phyloP scores from a whole-genome alignment of 179 eudicot species.

The Beta corolliflora region DNA sequence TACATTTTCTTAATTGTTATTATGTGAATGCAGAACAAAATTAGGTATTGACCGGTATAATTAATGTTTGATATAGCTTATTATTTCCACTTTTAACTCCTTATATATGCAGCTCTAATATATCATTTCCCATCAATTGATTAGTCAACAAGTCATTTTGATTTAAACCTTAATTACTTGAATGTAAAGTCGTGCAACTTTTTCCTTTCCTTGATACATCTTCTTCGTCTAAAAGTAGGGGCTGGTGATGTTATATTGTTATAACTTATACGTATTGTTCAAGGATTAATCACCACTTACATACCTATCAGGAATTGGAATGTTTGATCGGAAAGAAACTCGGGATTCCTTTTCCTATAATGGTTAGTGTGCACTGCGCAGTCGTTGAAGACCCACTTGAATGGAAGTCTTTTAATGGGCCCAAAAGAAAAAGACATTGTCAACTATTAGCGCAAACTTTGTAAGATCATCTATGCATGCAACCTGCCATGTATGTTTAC shows the following conservation, averaged over 20 bases:
- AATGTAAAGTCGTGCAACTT: neutral
- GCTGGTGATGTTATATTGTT: neutral
- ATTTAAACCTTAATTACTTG: neutral
- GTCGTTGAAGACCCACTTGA: conserved; percentile 31
- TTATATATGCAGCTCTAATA: too few species aligned
- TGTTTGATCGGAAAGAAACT: conserved; percentile 28
- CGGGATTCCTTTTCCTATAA: neutral
- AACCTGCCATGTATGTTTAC: conserved; percentile 39
- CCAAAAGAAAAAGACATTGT: conserved; percentile 18
- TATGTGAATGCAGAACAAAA: too few species aligned
- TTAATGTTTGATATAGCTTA: too few species aligned
- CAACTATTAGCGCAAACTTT: conserved; percentile 18
- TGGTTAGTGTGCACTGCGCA: conserved; percentile 3
- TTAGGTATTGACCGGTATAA: too few species aligned
- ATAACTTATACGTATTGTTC: neutral
- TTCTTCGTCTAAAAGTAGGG: neutral
- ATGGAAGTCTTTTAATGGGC: conserved; percentile 14
- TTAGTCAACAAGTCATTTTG: neutral
- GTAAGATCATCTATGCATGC: conserved; percentile 19
- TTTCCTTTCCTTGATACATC: neutral
- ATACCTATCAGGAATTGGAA: conserved; percentile 13
- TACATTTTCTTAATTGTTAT: too few species aligned
- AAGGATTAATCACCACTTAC: neutral
- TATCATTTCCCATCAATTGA: too few species aligned
- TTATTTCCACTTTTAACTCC: too few species aligned